These are phyloP conservation scores for Globisporangium camurandrum DNA, from an alignment of 352 stramenopile genomes.

Conservation along the genomic window DNA sequence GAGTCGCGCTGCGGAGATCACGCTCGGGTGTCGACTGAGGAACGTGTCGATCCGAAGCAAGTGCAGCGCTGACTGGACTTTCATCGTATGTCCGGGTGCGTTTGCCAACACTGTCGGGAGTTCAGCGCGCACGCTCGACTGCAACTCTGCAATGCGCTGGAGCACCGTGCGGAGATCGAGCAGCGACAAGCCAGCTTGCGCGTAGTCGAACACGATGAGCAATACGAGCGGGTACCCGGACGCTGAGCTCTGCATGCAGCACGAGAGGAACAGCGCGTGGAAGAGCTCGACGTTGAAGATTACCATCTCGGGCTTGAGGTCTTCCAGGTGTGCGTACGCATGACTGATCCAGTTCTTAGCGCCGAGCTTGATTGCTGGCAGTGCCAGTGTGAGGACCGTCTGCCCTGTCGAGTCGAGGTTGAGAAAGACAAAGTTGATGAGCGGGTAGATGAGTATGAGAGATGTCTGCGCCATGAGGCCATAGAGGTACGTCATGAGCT, in stretches of 20 bases:
- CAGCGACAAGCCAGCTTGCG: neutral
- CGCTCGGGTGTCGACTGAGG: neutral
- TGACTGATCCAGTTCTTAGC: conserved; percentile 3
- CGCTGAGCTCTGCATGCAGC: conserved; percentile 26
- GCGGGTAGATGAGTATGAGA: conserved; percentile 19
- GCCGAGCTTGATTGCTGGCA: conserved; percentile 21
- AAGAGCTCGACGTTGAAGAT: conserved; percentile 53
- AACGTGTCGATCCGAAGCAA: neutral
- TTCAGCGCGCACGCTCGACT: neutral
- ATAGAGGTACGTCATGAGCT: conserved; percentile 15
- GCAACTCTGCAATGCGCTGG: neutral
- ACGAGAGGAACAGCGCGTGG: conserved; percentile 33
- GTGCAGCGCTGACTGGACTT: neutral
- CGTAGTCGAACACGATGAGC: conserved; percentile 24
- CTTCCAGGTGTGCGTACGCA: conserved; percentile 3
- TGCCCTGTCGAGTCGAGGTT: conserved; percentile 8
- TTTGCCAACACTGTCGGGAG: neutral
- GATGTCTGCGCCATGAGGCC: conserved; percentile 23
- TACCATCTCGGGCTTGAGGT: conserved; percentile 30
- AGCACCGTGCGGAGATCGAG: neutral
- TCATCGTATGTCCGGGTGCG: neutral
- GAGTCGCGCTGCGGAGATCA: neutral
- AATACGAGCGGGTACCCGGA: conserved; percentile 16
- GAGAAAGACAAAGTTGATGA: conserved; percentile 22
- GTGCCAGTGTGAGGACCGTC: conserved; percentile 14